Percentiles rank a stretch among this genome's conserved stretches.
These are phyloP conservation scores for Ustilago xerochloae DNA, from an alignment of 1,284 basidiomycete species.

Conservation along the genomic window DNA sequence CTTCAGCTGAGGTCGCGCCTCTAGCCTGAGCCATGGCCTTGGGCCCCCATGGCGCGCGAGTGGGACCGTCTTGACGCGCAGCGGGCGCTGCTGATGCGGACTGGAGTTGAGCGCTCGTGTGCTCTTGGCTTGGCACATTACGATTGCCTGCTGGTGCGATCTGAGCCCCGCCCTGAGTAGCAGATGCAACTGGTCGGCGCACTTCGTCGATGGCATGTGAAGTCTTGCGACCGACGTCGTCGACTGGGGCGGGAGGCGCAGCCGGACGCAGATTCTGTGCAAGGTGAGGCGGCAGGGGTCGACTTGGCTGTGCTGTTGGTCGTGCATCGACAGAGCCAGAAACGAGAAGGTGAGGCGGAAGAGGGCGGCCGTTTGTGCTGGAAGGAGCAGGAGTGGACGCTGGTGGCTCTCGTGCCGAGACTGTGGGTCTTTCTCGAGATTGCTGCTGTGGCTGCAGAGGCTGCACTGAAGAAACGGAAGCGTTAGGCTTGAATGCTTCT, in stretches of 20 bases:
- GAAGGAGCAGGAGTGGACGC: neutral
- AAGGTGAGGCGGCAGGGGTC: slow-evolving; percentile 53
- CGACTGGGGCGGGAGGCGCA: slow-evolving; percentile 2
- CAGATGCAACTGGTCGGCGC: slow-evolving; percentile 6
- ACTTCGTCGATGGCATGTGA: slow-evolving; percentile 30
- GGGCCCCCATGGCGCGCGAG: slow-evolving; percentile 35
- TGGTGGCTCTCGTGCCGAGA: slow-evolving; percentile 2
- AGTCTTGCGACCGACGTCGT: slow-evolving; percentile 25
- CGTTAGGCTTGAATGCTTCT: slow-evolving; percentile 11
- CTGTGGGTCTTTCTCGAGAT: slow-evolving; percentile 2
- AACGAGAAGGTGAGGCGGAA: slow-evolving; percentile 35
- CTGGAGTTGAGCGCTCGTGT: slow-evolving; percentile 4
- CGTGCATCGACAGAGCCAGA: slow-evolving; percentile 26
- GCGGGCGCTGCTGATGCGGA: neutral
- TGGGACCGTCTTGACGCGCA: neutral
- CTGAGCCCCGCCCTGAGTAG: neutral
- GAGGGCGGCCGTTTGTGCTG: slow-evolving; percentile 23
- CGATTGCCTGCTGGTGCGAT: neutral
- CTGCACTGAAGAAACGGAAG: slow-evolving; percentile 9
- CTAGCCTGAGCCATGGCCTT: slow-evolving; percentile 21
- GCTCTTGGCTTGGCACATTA: neutral
- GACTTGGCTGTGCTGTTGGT: slow-evolving; percentile 7
- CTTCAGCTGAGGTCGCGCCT: slow-evolving; percentile 1
- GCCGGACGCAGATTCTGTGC: slow-evolving; percentile 38
- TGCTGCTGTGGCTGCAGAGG: slow-evolving; percentile 14